Evolutionary conservation across 768 basidiomycete genomes (phyloP).

Genomic region (Leccinellum luteum): DNA sequence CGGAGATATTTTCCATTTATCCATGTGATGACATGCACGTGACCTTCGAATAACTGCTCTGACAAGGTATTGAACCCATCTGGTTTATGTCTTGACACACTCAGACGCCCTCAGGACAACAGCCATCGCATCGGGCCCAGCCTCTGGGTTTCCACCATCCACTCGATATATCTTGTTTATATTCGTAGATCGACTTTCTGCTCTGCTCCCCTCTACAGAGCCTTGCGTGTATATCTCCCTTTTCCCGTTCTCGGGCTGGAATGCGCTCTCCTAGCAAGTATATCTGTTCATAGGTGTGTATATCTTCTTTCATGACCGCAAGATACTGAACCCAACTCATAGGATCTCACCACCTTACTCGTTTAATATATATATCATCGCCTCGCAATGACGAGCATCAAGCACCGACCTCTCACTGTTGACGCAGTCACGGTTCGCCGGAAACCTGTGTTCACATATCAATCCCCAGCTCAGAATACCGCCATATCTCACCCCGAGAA

Average conservation of each 20-base stretch:
- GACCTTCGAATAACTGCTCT: slow-evolving; percentile 18
- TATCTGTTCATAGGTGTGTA: slow-evolving; percentile 23
- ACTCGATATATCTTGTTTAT: slow-evolving; percentile 23
- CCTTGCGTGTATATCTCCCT: slow-evolving; percentile 15
- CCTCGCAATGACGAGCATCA: slow-evolving; percentile 24
- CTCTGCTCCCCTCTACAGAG: slow-evolving; percentile 3
- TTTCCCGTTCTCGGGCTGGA: slow-evolving; percentile 16
- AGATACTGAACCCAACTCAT: neutral
- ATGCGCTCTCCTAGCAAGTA: slow-evolving; percentile 18
- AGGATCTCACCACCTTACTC: slow-evolving; percentile 12
- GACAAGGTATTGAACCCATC: slow-evolving; percentile 15
- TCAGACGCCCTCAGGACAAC: slow-evolving; percentile 8
- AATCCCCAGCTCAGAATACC: slow-evolving; percentile 47
- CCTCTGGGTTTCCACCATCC: slow-evolving; percentile 9
- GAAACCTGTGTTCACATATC: slow-evolving; percentile 58
- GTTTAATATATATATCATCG: slow-evolving; percentile 8
- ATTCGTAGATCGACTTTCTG: slow-evolving; percentile 14
- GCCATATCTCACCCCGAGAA: slow-evolving; percentile 23
- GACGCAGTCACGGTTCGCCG: slow-evolving; percentile 39
- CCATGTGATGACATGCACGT: slow-evolving; percentile 19
- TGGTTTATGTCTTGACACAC: slow-evolving; percentile 24
- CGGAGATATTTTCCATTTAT: slow-evolving; percentile 11
- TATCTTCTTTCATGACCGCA: neutral
- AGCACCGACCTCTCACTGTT: slow-evolving; percentile 9
- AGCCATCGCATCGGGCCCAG: slow-evolving; percentile 4